Evolutionary conservation across 2,329 filamentous ascomycete genomes (phyloP).

Genomic region (Fonsecaea monophora): DNA sequence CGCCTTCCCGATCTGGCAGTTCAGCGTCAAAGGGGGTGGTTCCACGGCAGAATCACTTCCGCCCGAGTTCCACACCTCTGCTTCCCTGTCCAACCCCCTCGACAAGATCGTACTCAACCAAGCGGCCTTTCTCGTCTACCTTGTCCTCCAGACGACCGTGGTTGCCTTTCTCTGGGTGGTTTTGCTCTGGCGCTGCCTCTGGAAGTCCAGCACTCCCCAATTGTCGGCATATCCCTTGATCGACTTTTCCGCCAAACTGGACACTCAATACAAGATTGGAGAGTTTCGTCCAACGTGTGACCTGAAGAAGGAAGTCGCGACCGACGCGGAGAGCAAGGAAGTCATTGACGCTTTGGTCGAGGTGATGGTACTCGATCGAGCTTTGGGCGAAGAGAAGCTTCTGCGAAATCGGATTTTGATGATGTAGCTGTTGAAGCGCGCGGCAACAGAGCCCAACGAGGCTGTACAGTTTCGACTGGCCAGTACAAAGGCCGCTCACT

Average conservation of each 20-base stretch:
- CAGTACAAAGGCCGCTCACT: neutral
- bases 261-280: too few species aligned
- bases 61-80: slow-evolving; percentile 2
- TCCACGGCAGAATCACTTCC: neutral
- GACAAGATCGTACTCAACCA: neutral
- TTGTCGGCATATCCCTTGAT: slow-evolving; percentile 2
- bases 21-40: slow-evolving; percentile 9
- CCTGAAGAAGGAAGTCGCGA: too few species aligned
- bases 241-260: slow-evolving; percentile 13
- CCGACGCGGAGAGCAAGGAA: too few species aligned
- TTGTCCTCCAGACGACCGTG: neutral
- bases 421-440: too few species aligned
- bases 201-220: neutral
- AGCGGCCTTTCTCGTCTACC: slow-evolving; percentile 1
- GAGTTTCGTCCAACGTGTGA: too few species aligned
- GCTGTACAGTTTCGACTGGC: neutral
- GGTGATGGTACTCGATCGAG: too few species aligned
- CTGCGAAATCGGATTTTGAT: too few species aligned
- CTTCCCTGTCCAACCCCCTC: neutral
- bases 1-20: neutral
- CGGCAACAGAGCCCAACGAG: neutral
- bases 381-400: too few species aligned
- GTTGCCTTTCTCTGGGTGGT: slow-evolving; percentile 3
- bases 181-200: slow-evolving; percentile 2
- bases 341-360: too few species aligned